A percentile compares a stretch with the other conserved stretches of the same genome.
phyloP scores from a whole-genome alignment of 225 moss, liverwort and hornwort species.

The Takakia lepidozioides region DNA sequence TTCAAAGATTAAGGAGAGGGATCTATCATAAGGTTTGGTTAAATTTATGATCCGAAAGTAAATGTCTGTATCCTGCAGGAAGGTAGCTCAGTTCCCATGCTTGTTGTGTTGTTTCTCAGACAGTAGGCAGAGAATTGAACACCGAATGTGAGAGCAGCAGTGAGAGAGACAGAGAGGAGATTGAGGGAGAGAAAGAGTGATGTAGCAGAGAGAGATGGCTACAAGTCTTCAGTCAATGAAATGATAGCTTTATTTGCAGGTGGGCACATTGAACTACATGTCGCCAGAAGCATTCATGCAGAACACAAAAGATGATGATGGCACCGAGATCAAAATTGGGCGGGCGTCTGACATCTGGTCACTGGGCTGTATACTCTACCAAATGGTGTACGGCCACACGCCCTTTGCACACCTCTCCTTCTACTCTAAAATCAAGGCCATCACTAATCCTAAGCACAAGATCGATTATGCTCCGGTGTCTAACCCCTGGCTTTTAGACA shows the following conservation, averaged over 20 bases:
- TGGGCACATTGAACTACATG: conserved; percentile 96
- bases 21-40: no score
- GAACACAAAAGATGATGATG: conserved; percentile 63
- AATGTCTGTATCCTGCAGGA: not conserved
- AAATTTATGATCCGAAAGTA: no score
- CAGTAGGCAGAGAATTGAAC: no score
- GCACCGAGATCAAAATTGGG: conserved; percentile 78
- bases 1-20: no score
- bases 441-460: conserved; percentile 63
- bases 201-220: no score
- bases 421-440: conserved; percentile 73
- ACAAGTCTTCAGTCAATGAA: no score
- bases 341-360: conserved; percentile 99
- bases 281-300: conserved; percentile 90
- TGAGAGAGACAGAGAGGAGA: no score
- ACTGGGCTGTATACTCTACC: conserved; percentile 90
- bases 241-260: conserved; percentile 54
- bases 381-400: conserved; percentile 93
- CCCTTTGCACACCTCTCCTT: conserved; percentile 78
- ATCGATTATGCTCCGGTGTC: conserved; percentile 57
- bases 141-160: no score
- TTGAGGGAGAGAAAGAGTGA: no score
- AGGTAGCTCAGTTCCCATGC: not conserved
- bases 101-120: no score
- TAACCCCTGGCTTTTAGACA: conserved; percentile 65